Percentiles rank a stretch among this genome's conserved stretches.
These are phyloP conservation scores for Raffaelea ambrosiae DNA, from an alignment of 2,329 filamentous ascomycete genomes.

Conservation along the genomic window DNA sequence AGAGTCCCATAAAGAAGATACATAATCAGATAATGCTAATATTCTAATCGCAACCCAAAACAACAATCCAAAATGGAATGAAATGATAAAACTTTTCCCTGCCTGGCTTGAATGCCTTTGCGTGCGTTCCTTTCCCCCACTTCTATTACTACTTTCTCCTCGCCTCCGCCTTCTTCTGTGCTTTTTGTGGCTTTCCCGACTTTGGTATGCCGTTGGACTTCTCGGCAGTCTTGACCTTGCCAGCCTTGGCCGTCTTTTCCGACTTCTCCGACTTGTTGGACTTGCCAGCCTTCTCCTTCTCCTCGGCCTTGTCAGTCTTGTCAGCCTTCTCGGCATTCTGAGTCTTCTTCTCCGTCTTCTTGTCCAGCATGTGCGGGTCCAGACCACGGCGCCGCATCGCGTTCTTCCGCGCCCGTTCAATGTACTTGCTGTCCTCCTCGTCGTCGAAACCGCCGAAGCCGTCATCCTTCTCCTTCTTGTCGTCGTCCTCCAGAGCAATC, in stretches of 20 bases:
- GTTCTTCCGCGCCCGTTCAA: slow-evolving; percentile 65
- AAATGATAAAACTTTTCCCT: no score
- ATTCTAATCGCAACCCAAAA: no score
- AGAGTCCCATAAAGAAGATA: no score
- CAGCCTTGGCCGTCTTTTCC: slow-evolving; percentile 10
- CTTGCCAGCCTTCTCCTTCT: slow-evolving; percentile 10
- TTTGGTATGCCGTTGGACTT: slow-evolving; percentile 17
- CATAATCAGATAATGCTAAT: no score
- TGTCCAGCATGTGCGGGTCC: slow-evolving; percentile 54
- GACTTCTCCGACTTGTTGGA: slow-evolving; percentile 10
- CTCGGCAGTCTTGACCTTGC: slow-evolving; percentile 13
- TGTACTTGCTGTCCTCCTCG: slow-evolving; percentile 61
- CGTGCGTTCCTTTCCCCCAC: neutral
- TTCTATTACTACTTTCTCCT: neutral
- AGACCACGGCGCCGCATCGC: slow-evolving; percentile 66
- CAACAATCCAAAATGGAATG: no score
- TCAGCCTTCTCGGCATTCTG: slow-evolving; percentile 7
- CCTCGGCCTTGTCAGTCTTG: slow-evolving; percentile 21
- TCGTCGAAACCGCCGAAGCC: slow-evolving; percentile 69
- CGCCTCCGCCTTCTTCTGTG: neutral
- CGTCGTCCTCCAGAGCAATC: slow-evolving; percentile 41
- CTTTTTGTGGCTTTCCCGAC: slow-evolving; percentile 10
- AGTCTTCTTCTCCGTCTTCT: slow-evolving; percentile 18
- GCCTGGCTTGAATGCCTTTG: no score
- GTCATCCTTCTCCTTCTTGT: slow-evolving; percentile 32